Conservation (phyloP, 2,329 filamentous ascomycete species). For the Colletotrichum sublineola region DNA sequence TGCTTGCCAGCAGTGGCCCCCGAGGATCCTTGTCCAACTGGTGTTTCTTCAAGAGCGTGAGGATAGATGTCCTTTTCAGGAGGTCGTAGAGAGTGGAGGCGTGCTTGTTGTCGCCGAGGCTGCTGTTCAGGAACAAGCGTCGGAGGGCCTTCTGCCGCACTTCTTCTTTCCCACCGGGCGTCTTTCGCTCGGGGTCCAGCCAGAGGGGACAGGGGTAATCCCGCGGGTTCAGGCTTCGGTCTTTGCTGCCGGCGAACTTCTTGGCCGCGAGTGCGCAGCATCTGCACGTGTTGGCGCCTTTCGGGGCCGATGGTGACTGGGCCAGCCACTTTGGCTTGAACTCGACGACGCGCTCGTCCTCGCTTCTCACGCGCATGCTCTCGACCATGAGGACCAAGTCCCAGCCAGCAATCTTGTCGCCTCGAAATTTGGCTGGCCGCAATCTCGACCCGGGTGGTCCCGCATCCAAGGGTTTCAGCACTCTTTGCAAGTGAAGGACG, state of each 20-base stretch:
- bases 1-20: constrained; percentile 59
- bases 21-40: constrained; percentile 59
- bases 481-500: constrained; percentile 62
- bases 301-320: constrained; percentile 80
- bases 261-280: constrained; percentile 74
- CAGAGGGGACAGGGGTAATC: constrained; percentile 40
- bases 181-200: constrained; percentile 28
- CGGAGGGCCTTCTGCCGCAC: constrained; percentile 24
- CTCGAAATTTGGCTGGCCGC: constrained; percentile 55
- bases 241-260: constrained; percentile 49
- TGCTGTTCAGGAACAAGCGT: constrained; percentile 22
- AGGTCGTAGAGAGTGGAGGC: constrained; percentile 16
- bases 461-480: constrained; percentile 28
- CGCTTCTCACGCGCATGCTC: constrained; percentile 70
- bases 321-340: constrained; percentile 90
- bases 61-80: constrained; percentile 14
- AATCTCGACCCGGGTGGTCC: constrained; percentile 7
- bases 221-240: constrained; percentile 26
- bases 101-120: constrained; percentile 26
- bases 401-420: constrained; percentile 38
- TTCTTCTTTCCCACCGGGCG: constrained; percentile 1
- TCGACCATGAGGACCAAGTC: constrained; percentile 73
- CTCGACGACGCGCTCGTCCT: constrained; percentile 65
- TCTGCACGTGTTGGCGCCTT: constrained; percentile 74
- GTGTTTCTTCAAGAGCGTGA: constrained; percentile 14